A percentile compares a stretch with the other conserved stretches of the same genome.
phyloP scores from a whole-genome alignment of 805 yeast genomes.

The Blastobotrys americana region DNA sequence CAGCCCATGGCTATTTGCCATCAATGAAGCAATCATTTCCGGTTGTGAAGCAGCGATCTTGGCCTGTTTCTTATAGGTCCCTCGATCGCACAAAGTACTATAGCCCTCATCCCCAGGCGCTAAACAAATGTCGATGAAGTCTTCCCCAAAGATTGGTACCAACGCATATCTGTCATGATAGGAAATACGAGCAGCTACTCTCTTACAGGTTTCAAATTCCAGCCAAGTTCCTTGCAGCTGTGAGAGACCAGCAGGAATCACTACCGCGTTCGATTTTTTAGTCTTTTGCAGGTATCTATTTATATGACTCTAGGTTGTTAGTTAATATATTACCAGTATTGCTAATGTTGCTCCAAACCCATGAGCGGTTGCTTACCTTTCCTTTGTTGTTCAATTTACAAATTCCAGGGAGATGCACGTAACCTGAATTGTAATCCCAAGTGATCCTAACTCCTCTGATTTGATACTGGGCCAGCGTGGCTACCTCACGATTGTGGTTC shows the following conservation, averaged over 20 bases:
- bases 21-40: no score
- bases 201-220: background rate
- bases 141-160: background rate
- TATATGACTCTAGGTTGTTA: background rate
- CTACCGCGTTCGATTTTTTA: background rate
- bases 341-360: no score
- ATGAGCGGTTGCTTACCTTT: no score
- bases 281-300: background rate
- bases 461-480: background rate
- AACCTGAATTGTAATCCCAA: background rate
- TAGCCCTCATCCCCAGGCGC: background rate
- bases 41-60: no score
- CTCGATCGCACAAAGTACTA: background rate
- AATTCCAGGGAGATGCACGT: background rate
- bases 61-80: background rate
- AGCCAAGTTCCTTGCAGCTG: background rate
- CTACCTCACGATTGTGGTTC: background rate
- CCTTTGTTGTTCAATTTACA: background rate
- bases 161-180: background rate
- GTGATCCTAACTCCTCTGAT: background rate
- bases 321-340: no score
- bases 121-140: background rate
- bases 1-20: no score
- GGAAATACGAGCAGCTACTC: background rate
- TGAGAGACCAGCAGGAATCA: background rate